Percentiles rank a stretch among this genome's conserved stretches.
phyloP scores from a whole-genome alignment of 805 yeast genomes.

The Candida rishiriensis region DNA sequence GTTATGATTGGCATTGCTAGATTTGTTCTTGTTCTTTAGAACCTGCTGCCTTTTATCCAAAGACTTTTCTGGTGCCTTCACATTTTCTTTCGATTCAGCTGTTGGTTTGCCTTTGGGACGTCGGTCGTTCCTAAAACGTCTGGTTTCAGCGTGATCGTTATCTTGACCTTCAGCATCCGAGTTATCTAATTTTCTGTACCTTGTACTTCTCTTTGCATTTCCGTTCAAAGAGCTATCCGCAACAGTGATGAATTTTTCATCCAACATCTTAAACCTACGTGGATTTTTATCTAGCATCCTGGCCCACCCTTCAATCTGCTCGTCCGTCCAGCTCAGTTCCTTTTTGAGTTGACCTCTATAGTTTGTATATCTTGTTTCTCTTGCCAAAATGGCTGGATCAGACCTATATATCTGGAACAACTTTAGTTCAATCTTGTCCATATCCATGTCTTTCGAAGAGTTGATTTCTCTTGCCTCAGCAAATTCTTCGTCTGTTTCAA shows the following conservation, averaged over 20 bases:
- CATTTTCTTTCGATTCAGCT: neutral
- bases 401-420: conserved; percentile 54
- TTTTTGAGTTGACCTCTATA: conserved; percentile 47
- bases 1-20: conserved; percentile 58
- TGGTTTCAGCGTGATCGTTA: conserved; percentile 8
- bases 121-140: neutral
- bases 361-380: conserved; percentile 41
- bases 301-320: conserved; percentile 93
- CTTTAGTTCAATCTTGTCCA: conserved; percentile 46
- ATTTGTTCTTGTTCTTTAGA: conserved; percentile 51
- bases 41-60: conserved; percentile 33
- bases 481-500: conserved; percentile 24
- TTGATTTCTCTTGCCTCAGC: conserved; percentile 11
- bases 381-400: conserved; percentile 45
- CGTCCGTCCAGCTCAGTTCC: conserved; percentile 72
- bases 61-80: conserved; percentile 1
- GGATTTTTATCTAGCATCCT: conserved; percentile 68
- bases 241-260: conserved; percentile 53
- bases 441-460: conserved; percentile 19
- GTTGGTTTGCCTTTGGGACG: neutral
- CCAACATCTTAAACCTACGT: conserved; percentile 53
- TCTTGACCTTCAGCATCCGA: conserved; percentile 8
- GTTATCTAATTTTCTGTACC: conserved; percentile 14
- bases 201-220: conserved; percentile 14
- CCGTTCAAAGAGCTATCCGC: conserved; percentile 33